Base-by-base conservation (phyloP, 2,329 filamentous ascomycete species). In the Bipolaris sorokiniana region DNA sequence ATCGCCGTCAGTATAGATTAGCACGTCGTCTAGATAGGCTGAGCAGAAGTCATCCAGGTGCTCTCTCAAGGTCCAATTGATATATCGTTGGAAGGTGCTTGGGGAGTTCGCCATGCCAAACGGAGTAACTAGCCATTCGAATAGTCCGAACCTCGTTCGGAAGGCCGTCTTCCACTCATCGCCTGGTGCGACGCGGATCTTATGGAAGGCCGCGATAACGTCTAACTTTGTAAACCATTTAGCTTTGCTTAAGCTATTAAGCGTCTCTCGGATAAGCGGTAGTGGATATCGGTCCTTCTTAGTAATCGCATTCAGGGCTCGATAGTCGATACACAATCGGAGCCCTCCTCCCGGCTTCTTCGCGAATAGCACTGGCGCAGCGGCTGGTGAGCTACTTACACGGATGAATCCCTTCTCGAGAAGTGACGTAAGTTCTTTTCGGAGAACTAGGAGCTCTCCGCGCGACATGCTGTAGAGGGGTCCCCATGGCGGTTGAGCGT, bases 121-220 rank as follows among this genome's bases (percentile, higher is more conserved):
- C 1, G 61, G 66, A 11, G 56, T 62, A 23, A 80, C 66, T 36
- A 69, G 41, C 37, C 69, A 79, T 57, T 80, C 50, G 55, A 63
- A 79, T 4, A 64, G 55, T 37, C 71, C 62, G 56, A 71, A 78
- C 23, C 65, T 48, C 1, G 63, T 77, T 16, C 53, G 22, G 52
- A 79, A 80, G 0, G 65, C 65, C 16, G 61, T 78, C 54, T 73
- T 77, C 65, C 59, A 76, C 57, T 62, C 26, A n/a, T 57, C 46
- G 9, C 50, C 49, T 18, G 0, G 26, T 16, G 36, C 6, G 7
- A 62, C 50, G 5, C 38, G 23, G 5, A 62, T 56, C 20, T 48
- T 48, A 26, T 62, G 20, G n/a, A n/a, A n/a, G n/a, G n/a, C n/a
- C n/a, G n/a, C n/a, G n/a, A n/a, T n/a, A n/a, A n/a, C n/a, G n/a